These are phyloP conservation scores for Schizophyllum amplum DNA, from an alignment of 1,284 basidiomycete species.

Conservation along the genomic window DNA sequence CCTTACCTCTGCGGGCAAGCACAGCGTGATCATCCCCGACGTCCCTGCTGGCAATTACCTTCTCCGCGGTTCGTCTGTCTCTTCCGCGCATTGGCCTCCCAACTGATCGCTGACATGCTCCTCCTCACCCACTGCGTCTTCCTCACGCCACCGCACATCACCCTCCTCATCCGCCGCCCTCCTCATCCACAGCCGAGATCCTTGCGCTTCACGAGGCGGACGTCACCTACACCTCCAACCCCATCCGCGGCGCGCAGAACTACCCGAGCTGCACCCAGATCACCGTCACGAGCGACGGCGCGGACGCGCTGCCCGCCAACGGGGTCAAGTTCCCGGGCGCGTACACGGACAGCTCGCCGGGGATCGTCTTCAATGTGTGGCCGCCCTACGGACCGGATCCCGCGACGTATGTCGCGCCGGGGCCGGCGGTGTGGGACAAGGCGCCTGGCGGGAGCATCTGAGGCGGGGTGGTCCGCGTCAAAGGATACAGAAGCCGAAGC, in stretches of 20 bases:
- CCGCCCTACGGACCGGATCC: background rate
- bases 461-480: too few relatives aligned
- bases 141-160: background rate
- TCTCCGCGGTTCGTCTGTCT: constrained; percentile 29
- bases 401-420: background rate
- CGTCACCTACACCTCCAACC: constrained; percentile 15
- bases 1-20: constrained; percentile 21
- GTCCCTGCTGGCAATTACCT: constrained; percentile 27
- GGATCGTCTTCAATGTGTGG: constrained; percentile 3
- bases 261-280: constrained; percentile 4
- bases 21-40: constrained; percentile 24
- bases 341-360: constrained; percentile 2
- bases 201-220: constrained; percentile 5
- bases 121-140: too few relatives aligned
- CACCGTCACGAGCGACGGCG: background rate
- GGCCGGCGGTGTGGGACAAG: background rate
- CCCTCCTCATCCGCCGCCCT: constrained; percentile 67
- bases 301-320: background rate
- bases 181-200: constrained; percentile 44
- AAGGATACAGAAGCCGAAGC: too few relatives aligned
- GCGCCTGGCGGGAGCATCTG: background rate
- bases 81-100: constrained; percentile 28
- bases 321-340: background rate
- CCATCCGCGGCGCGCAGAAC: constrained; percentile 54
- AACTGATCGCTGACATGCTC: background rate